Conservation (phyloP, 768 basidiomycete species). For the Lentinula sp. region DNA sequence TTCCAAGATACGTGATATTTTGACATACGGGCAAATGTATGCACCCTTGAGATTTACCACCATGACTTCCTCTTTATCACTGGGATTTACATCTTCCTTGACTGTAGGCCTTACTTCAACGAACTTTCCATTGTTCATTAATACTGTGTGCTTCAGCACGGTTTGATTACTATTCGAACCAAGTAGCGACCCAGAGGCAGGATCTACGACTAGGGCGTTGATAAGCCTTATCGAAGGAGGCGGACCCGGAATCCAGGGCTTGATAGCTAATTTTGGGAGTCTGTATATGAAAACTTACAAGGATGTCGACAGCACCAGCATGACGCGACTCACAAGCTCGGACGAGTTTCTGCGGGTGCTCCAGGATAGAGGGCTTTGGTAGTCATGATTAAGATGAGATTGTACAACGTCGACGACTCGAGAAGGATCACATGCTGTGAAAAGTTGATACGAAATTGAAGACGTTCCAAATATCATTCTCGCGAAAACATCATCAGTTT, state of each 20-base stretch:
- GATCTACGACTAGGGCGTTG: slow-evolving; percentile 28
- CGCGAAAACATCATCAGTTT: too few relatives aligned
- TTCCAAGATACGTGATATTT: background rate
- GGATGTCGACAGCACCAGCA: too few relatives aligned
- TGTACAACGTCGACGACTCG: background rate
- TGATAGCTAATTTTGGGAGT: slow-evolving; percentile 23
- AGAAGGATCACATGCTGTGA: background rate
- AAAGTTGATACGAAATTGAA: background rate
- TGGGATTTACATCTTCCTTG: background rate
- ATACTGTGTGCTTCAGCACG: slow-evolving; percentile 15
- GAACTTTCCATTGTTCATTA: slow-evolving; percentile 22
- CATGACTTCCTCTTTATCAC: slow-evolving; percentile 7
- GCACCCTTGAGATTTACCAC: slow-evolving; percentile 25
- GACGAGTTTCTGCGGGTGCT: slow-evolving; percentile 2
- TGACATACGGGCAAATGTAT: slow-evolving; percentile 30
- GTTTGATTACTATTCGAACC: slow-evolving; percentile 7
- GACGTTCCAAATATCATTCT: too few relatives aligned
- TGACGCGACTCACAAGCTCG: background rate
- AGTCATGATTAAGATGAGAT: background rate
- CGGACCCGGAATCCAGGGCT: slow-evolving; percentile 25
- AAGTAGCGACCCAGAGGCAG: slow-evolving; percentile 17
- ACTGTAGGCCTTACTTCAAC: slow-evolving; percentile 12
- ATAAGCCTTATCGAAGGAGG: slow-evolving; percentile 20
- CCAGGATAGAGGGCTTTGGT: slow-evolving; percentile 6
- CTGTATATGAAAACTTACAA: slow-evolving; percentile 4